Conservation (phyloP, 768 basidiomycete genomes). For the Boletus sp. region DNA sequence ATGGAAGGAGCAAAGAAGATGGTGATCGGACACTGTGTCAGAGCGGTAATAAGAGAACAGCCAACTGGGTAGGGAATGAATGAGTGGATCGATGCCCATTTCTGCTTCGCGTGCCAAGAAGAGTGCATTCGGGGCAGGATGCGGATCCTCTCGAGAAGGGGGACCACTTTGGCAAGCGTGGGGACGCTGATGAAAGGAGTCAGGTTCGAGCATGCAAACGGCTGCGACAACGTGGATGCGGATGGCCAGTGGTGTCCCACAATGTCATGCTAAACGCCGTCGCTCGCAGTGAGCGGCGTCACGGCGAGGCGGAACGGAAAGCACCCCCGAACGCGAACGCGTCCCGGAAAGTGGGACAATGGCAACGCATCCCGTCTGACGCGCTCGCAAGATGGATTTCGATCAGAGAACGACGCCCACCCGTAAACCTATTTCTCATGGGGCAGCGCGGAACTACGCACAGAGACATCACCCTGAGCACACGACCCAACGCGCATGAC, state of each 20-base stretch:
- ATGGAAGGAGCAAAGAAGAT: neutral
- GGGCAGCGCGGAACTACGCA: constrained; percentile 16
- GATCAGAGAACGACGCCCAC: neutral
- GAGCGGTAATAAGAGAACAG: constrained; percentile 17
- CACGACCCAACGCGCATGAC: constrained; percentile 5
- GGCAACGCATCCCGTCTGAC: neutral
- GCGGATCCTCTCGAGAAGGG: constrained; percentile 26
- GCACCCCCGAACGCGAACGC: neutral
- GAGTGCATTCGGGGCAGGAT: neutral
- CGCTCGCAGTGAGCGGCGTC: too few species aligned
- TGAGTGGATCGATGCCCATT: constrained; percentile 6
- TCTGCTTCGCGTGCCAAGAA: constrained; percentile 6
- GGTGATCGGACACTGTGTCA: constrained; percentile 8
- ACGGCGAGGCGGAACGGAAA: constrained; percentile 5
- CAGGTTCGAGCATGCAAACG: constrained; percentile 15
- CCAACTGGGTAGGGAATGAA: constrained; percentile 1
- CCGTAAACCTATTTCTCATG: constrained; percentile 18
- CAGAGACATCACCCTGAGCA: constrained; percentile 21
- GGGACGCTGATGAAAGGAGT: constrained; percentile 17
- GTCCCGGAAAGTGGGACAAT: neutral
- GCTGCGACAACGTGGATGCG: constrained; percentile 11
- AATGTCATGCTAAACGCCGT: constrained; percentile 20
- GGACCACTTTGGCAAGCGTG: neutral
- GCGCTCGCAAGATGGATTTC: neutral
- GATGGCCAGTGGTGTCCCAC: neutral